Conservation (phyloP, 441 rosid genomes). For the Euphorbia corollata region DNA sequence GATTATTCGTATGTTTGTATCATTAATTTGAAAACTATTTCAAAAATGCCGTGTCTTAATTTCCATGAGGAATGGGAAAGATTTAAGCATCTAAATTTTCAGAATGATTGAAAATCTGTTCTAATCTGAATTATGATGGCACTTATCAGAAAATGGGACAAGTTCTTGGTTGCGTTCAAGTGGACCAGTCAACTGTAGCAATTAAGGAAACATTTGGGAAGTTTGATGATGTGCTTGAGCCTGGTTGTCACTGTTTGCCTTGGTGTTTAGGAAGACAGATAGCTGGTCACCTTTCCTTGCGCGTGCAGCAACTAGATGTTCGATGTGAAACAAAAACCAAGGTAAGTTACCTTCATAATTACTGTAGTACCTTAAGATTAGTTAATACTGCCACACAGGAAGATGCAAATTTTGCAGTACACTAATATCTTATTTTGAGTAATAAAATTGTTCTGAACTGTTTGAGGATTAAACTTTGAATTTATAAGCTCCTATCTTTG, state of each 20-base stretch:
- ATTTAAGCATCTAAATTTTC: neutral
- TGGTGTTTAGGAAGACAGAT: conserved; percentile 30
- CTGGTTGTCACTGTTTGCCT: conserved; percentile 35
- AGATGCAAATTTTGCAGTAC: no score
- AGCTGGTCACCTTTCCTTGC: conserved; percentile 32
- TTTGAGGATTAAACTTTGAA: neutral
- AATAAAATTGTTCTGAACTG: neutral
- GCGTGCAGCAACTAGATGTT: conserved; percentile 45
- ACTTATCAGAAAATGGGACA: conserved; percentile 39
- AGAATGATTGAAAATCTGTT: conserved; percentile 1
- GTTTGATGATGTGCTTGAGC: conserved; percentile 31
- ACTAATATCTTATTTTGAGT: neutral
- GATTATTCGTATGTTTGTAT: no score
- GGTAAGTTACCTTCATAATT: conserved; percentile 16
- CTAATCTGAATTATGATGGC: neutral
- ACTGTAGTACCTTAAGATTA: neutral
- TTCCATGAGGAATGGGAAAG: no score
- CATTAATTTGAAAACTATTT: no score
- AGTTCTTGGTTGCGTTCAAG: conserved; percentile 33
- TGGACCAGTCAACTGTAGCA: conserved; percentile 34
- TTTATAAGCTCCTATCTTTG: neutral
- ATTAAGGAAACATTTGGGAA: conserved; percentile 33
- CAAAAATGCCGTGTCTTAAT: no score
- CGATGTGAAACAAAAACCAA: conserved; percentile 47
- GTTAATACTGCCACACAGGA: no score